These are phyloP conservation scores for Xylaria sp. DNA, from an alignment of 2,329 filamentous ascomycete genomes.

Conservation along the genomic window DNA sequence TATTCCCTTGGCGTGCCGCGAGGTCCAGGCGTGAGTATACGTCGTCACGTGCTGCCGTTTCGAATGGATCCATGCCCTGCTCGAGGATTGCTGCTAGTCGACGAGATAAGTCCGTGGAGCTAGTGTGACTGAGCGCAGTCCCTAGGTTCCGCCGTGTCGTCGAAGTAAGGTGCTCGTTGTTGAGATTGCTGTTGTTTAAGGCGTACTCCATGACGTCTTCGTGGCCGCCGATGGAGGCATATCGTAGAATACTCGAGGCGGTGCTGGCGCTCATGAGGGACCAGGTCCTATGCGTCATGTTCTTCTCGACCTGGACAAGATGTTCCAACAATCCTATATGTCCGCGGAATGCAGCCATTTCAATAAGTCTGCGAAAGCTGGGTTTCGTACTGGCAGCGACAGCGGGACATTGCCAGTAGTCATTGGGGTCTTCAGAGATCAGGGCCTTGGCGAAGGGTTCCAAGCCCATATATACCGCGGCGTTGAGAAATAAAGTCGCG, in stretches of 20 bases:
- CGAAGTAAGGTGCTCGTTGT: conserved; percentile 28
- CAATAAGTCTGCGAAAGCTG: conserved; percentile 36
- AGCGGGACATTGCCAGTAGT: conserved; percentile 40
- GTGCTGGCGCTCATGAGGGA: conserved; percentile 35
- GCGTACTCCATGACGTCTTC: conserved; percentile 35
- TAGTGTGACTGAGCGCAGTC: conserved; percentile 31
- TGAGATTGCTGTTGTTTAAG: conserved; percentile 34
- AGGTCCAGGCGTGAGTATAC: conserved; percentile 34
- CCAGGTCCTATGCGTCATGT: conserved; percentile 30
- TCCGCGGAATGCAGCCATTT: conserved; percentile 38
- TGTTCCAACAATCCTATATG: conserved; percentile 37
- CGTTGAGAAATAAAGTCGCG: conserved; percentile 39
- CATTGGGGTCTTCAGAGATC: conserved; percentile 37
- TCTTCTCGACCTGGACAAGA: conserved; percentile 35
- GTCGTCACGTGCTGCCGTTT: conserved; percentile 29
- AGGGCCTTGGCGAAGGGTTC: conserved; percentile 38
- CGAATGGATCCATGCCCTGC: conserved; percentile 30
- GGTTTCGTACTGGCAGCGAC: conserved; percentile 39
- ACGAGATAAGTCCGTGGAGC: conserved; percentile 17
- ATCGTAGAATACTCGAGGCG: conserved; percentile 36
- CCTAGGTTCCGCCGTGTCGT: conserved; percentile 35
- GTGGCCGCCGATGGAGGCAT: conserved; percentile 33
- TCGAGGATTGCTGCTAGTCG: conserved; percentile 26
- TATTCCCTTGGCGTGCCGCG: conserved; percentile 36
- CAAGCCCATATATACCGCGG: conserved; percentile 39